These are phyloP conservation scores for Mycena capillaripes DNA, from an alignment of 768 basidiomycete genomes.

Conservation along the genomic window DNA sequence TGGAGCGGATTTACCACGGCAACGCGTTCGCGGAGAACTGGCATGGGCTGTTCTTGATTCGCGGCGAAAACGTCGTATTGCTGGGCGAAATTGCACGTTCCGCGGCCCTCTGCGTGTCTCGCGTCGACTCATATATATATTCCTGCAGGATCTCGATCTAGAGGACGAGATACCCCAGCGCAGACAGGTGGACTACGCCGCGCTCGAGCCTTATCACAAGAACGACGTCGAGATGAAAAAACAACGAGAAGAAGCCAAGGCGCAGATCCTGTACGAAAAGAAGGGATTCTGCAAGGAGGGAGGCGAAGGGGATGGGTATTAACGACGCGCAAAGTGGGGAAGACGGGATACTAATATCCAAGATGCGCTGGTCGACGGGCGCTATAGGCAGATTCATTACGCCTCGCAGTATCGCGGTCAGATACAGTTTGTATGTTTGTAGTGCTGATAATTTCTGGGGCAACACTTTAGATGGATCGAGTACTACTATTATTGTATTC, in stretches of 20 bases:
- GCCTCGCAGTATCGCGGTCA: constrained; percentile 37
- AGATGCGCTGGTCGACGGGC: constrained; percentile 17
- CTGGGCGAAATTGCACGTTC: constrained; percentile 93
- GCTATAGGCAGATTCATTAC: constrained; percentile 43
- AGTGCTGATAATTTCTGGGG: constrained; percentile 19
- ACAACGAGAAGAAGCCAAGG: constrained; percentile 85
- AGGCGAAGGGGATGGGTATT: constrained; percentile 97
- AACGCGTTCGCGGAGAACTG: constrained; percentile 90
- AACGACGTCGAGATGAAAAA: constrained; percentile 82
- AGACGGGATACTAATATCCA: constrained; percentile 25
- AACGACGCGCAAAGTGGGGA: constrained; percentile 37
- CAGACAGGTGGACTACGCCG: constrained; percentile 78
- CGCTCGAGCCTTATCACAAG: constrained; percentile 80
- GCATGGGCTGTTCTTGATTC: constrained; percentile 92
- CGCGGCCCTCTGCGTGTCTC: not conserved
- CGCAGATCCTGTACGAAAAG: constrained; percentile 85
- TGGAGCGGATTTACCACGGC: constrained; percentile 94
- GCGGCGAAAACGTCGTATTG: constrained; percentile 98
- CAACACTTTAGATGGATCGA: constrained; percentile 15
- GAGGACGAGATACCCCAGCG: constrained; percentile 88
- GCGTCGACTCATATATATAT: constrained; percentile 16
- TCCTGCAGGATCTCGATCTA: constrained; percentile 84
- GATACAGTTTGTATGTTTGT: constrained; percentile 34
- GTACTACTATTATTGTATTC: constrained; percentile 20
- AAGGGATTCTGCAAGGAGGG: constrained; percentile 96